These are phyloP conservation scores for Vicia villosa DNA, from an alignment of 306 rosid genomes.

Conservation along the genomic window DNA sequence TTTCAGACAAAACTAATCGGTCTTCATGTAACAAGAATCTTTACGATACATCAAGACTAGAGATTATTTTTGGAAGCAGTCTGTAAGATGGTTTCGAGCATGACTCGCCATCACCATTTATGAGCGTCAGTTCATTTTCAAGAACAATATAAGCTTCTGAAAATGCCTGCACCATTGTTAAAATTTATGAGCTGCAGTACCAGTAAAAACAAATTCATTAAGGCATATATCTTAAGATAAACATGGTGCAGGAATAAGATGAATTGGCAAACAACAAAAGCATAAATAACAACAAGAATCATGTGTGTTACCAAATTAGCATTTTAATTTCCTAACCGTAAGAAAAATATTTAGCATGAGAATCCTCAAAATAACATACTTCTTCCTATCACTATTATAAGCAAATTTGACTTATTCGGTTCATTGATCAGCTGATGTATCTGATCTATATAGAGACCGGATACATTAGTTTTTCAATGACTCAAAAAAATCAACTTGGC, in stretches of 20 bases:
- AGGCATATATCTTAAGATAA: background rate
- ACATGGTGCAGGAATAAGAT: background rate
- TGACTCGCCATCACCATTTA: constrained; percentile 55
- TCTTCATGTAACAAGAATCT: constrained; percentile 37
- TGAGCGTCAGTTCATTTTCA: constrained; percentile 63
- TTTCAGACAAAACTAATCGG: constrained; percentile 41
- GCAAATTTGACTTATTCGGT: no score
- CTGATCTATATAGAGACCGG: no score
- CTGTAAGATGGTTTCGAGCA: constrained; percentile 51
- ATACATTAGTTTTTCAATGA: no score
- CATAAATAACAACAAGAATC: constrained; percentile 21
- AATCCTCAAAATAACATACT: constrained; percentile 3
- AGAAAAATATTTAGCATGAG: background rate
- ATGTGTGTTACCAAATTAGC: background rate
- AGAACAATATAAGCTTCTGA: constrained; percentile 80
- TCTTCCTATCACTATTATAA: no score
- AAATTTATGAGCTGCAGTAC: constrained; percentile 32
- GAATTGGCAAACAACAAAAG: constrained; percentile 10
- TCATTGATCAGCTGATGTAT: no score
- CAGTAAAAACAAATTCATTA: constrained; percentile 24
- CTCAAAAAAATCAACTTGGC: no score
- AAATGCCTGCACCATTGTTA: constrained; percentile 62
- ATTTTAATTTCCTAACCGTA: background rate
- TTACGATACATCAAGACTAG: constrained; percentile 65
- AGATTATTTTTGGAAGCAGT: constrained; percentile 74